Evolutionary conservation across 441 rosid genomes (phyloP).

Genomic region (Erysimum pusillum): DNA sequence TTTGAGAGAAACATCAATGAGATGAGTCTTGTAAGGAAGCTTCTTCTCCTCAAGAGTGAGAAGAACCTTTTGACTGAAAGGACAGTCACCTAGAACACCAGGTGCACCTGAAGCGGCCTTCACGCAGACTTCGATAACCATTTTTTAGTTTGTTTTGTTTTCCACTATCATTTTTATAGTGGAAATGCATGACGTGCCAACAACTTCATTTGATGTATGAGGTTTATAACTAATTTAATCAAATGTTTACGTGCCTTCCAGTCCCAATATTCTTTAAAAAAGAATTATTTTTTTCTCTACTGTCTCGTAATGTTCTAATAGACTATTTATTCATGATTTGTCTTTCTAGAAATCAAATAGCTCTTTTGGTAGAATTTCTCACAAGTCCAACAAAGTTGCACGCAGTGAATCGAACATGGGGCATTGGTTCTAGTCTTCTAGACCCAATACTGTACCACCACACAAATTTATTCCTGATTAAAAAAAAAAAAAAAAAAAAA

Average conservation of each 20-base stretch:
- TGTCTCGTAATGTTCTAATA: too few species aligned
- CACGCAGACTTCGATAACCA: background rate
- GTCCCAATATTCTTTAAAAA: background rate
- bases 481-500: too few species aligned
- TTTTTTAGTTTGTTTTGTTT: background rate
- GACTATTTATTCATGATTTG: too few species aligned
- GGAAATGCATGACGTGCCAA: background rate
- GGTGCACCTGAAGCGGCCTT: background rate
- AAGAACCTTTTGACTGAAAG: background rate
- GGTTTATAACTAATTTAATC: background rate
- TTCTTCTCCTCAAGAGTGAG: background rate
- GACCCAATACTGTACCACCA: too few species aligned
- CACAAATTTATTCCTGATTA: too few species aligned
- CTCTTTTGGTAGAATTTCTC: too few species aligned
- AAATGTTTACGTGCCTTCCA: background rate
- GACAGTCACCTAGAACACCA: background rate
- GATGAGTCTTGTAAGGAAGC: background rate
- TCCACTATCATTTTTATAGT: background rate
- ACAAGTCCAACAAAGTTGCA: too few species aligned
- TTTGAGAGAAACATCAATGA: background rate
- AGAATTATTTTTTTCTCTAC: too few species aligned
- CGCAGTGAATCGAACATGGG: too few species aligned
- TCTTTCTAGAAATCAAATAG: too few species aligned
- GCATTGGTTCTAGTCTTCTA: too few species aligned
- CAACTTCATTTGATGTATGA: background rate